phyloP scores from a whole-genome alignment of 805 yeast species.

The Metschnikowia shivogae region DNA sequence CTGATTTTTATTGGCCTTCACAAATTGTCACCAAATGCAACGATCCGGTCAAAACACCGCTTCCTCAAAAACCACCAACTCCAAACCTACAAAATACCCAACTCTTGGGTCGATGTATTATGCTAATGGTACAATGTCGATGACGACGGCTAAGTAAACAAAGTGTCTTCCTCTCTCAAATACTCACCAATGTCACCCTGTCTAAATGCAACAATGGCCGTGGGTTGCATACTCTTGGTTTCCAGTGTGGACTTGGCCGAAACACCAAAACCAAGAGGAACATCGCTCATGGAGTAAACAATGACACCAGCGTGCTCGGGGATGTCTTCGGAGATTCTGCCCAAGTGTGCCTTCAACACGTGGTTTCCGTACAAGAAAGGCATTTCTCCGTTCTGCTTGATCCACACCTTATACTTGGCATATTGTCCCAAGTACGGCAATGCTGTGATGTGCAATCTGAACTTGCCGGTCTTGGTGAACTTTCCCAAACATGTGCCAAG shows the following conservation, averaged over 20 bases:
- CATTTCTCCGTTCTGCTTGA: conserved; percentile 97
- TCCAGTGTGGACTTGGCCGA: conserved; percentile 89
- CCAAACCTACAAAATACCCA: background rate
- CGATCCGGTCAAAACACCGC: background rate
- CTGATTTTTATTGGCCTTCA: background rate
- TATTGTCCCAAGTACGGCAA: conserved; percentile 75
- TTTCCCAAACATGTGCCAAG: conserved; percentile 92
- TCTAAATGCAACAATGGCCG: conserved; percentile 91
- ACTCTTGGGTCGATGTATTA: conserved; percentile 3
- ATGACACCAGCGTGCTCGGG: conserved; percentile 98
- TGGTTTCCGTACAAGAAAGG: conserved; percentile 96
- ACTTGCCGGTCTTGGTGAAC: conserved; percentile 96
- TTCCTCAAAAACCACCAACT: background rate
- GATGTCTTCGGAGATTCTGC: conserved; percentile 94
- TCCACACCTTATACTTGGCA: conserved; percentile 94
- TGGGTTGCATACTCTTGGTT: conserved; percentile 84
- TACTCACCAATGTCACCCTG: conserved; percentile 98
- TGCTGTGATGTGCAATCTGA: conserved; percentile 91
- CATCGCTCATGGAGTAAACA: conserved; percentile 85
- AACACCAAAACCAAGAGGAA: conserved; percentile 94
- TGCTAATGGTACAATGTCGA: conserved; percentile 10
- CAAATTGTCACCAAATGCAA: too few species aligned
- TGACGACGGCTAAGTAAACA: conserved; percentile 57
- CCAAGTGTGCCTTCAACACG: conserved; percentile 92
- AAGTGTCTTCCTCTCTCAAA: conserved; percentile 94